phyloP scores from a whole-genome alignment of 805 yeast species.

The Saturnispora sanitii region DNA sequence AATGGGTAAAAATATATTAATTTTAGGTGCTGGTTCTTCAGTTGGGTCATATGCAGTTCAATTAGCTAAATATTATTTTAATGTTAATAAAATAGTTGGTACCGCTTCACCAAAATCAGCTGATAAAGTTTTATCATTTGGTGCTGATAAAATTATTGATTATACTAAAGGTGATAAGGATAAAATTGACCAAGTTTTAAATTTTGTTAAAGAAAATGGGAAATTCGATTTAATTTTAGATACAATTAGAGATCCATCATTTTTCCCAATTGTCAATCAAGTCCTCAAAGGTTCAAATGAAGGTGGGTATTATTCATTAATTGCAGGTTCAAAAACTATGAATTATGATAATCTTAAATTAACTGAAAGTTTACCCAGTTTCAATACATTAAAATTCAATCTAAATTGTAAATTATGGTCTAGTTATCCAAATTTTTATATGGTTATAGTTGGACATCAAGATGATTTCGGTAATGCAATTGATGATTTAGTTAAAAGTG shows the following conservation, averaged over 20 bases:
- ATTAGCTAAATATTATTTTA: conserved; percentile 38
- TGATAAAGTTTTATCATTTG: conserved; percentile 23
- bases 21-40: conserved; percentile 66
- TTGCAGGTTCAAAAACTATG: conserved; percentile 45
- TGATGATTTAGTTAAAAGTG: conserved; percentile 35
- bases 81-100: conserved; percentile 44
- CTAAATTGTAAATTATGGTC: conserved; percentile 13
- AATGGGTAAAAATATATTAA: conserved; percentile 36
- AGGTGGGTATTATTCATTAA: conserved; percentile 41
- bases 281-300: conserved; percentile 37
- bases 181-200: conserved; percentile 28
- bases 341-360: conserved; percentile 24
- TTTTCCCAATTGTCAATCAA: conserved; percentile 26
- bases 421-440: conserved; percentile 8
- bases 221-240: conserved; percentile 57
- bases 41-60: conserved; percentile 52
- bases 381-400: conserved; percentile 12
- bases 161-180: conserved; percentile 36
- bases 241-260: conserved; percentile 48
- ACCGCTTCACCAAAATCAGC: conserved; percentile 31
- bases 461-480: conserved; percentile 24
- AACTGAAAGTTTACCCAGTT: conserved; percentile 19
- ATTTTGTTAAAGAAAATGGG: conserved; percentile 26
- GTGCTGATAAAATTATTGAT: conserved; percentile 50
- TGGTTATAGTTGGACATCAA: conserved; percentile 7